Base-by-base conservation (phyloP, 73 alveolate species). In the Breviolum minutum region DNA sequence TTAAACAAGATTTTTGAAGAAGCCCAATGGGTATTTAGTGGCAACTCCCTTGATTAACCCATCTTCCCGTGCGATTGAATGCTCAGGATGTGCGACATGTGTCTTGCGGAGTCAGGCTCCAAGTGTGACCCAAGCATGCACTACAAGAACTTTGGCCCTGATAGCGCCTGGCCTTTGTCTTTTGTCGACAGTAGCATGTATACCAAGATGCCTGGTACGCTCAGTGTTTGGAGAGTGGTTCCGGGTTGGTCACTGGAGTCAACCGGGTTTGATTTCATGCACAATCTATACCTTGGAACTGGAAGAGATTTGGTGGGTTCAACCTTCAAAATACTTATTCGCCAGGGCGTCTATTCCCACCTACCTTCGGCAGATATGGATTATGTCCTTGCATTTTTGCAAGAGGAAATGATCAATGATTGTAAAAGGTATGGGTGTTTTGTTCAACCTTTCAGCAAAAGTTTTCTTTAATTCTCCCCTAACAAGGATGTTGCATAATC, bases 81-180 rank as follows among this genome's bases (percentile, higher is more conserved):
- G n/a, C n/a, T 71, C 29, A 76, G 85, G 85, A 76, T 76, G 85
- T 76, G 85, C 24, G 85, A 76, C 22, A 76, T 19, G 6, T 76
- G 85, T 26, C 85, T 76, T 9, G 85, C 85, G 11, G 8, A 19
- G 16, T 76, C 85, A 29, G 63, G 63, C 3, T 11, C 85, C 62
- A 76, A 76, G 19, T 26, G 63, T 27, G 85, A 76, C 85, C 85
- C 63, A 5, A 60, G 85, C 8, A 76, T 76, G 85, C 61, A 27
- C 19, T 76, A 76, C 85, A 76, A 27, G 62, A 76, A 76, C 85
- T 26, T 76, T n/a, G 85, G 85, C 13, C n/a, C 60, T 19, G 60
- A 22, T 62, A 76, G 30, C 9, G 85, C 85, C 9, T 76, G 85
- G 85, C 63, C 61, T 19, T 26, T 76, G n/a, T n/a, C n/a, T n/a